phyloP scores from a whole-genome alignment of 2,329 filamentous ascomycete species.

The Pseudonectria buxi region DNA sequence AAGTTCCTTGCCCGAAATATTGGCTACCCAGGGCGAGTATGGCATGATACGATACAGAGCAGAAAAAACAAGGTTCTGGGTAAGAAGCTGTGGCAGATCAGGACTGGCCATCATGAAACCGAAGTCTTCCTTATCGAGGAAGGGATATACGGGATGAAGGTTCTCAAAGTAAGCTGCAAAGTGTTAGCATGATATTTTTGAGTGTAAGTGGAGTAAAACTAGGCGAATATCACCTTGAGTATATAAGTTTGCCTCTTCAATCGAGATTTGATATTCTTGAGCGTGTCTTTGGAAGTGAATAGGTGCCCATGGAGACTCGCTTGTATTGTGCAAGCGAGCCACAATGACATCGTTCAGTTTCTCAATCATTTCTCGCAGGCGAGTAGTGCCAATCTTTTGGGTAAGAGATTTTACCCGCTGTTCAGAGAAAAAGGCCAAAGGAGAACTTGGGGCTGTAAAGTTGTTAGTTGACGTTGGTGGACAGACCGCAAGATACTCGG shows the following conservation, averaged over 20 bases:
- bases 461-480: no score
- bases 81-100: no score
- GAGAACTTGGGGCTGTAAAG: slow-evolving; percentile 16
- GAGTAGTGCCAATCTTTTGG: slow-evolving; percentile 8
- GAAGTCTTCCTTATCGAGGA: slow-evolving; percentile 21
- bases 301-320: no score
- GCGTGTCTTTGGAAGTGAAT: no score
- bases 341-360: slow-evolving; percentile 7
- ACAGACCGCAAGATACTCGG: no score
- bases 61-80: slow-evolving; percentile 22
- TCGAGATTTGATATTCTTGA: no score
- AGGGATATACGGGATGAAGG: slow-evolving; percentile 31
- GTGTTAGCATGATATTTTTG: slow-evolving; percentile 4
- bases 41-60: slow-evolving; percentile 28
- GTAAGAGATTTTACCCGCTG: slow-evolving; percentile 23
- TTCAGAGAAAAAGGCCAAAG: slow-evolving; percentile 30
- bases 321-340: no score
- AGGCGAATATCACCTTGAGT: no score
- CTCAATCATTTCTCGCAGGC: slow-evolving; percentile 9
- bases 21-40: slow-evolving; percentile 28
- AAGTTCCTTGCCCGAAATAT: slow-evolving; percentile 19
- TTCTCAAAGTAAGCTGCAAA: slow-evolving; percentile 29
- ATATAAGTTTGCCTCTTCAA: no score
- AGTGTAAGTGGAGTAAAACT: no score
- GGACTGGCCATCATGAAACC: neutral